phyloP scores from a whole-genome alignment of 1,139 yeast species.

The Starmera stellimalicola region DNA sequence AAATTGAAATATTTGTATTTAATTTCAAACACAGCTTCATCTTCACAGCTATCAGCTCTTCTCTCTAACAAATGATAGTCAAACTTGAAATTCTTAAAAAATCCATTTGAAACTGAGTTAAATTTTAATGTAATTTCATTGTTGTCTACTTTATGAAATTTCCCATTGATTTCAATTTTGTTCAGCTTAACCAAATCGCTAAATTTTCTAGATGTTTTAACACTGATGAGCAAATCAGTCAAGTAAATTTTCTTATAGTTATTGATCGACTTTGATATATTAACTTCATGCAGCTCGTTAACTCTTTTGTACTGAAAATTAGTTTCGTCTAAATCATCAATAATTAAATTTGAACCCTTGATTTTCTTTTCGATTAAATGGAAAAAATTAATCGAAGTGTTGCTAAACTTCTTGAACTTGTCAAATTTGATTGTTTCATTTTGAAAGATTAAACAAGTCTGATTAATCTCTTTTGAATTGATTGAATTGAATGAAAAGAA shows the following conservation, averaged over 20 bases:
- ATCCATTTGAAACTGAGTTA: constrained; percentile 14
- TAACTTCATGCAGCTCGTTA: constrained; percentile 7
- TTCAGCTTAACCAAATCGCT: not conserved
- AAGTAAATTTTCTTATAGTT: constrained; percentile 2
- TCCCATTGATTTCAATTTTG: not conserved
- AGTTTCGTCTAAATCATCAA: no score
- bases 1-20: not conserved
- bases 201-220: not conserved
- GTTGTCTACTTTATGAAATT: constrained; percentile 6
- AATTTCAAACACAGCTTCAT: constrained; percentile 9
- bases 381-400: no score
- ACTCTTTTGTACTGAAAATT: no score
- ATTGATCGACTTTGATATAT: constrained; percentile 1
- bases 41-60: constrained; percentile 5
- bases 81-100: constrained; percentile 9
- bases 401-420: no score
- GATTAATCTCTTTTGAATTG: no score
- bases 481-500: no score
- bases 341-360: constrained; percentile 33
- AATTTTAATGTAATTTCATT: constrained; percentile 5
- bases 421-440: no score
- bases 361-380: no score
- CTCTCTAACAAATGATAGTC: constrained; percentile 7
- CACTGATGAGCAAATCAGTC: not conserved
- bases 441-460: no score